These are phyloP conservation scores for Geranium rotundifolium DNA, from an alignment of 345 rosid genomes.

Conservation along the genomic window DNA sequence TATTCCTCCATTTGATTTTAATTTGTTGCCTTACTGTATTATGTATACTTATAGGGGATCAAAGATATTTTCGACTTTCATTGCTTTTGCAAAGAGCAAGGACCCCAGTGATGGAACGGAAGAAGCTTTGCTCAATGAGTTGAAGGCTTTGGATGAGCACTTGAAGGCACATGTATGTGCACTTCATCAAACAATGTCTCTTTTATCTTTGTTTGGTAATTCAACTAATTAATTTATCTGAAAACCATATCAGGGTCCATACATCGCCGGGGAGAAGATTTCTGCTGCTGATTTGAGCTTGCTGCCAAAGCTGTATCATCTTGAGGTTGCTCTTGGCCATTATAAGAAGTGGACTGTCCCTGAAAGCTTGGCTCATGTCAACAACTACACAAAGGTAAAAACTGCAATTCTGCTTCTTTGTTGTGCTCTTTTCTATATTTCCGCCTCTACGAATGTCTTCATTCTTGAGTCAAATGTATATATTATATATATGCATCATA, in stretches of 20 bases:
- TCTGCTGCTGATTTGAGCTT: slow-evolving; percentile 71
- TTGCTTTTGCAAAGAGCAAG: slow-evolving; percentile 74
- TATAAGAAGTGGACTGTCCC: slow-evolving; percentile 84
- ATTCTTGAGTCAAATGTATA: background rate
- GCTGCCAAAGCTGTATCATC: slow-evolving; percentile 91
- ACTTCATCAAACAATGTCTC: background rate
- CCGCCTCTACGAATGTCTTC: background rate
- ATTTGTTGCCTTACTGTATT: background rate
- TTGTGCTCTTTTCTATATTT: background rate
- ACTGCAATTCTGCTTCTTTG: background rate
- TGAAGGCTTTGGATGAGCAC: slow-evolving; percentile 75
- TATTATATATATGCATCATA: too few relatives aligned
- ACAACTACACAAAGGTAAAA: slow-evolving; percentile 46
- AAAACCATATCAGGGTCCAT: slow-evolving; percentile 42
- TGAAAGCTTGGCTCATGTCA: slow-evolving; percentile 45
- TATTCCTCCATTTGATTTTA: background rate
- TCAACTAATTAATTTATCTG: too few relatives aligned
- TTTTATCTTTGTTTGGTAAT: background rate
- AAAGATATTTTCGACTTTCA: slow-evolving; percentile 49
- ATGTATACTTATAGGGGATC: slow-evolving; percentile 40
- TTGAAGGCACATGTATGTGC: slow-evolving; percentile 46
- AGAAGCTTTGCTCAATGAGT: slow-evolving; percentile 60
- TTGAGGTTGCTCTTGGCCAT: slow-evolving; percentile 67
- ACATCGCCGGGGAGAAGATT: slow-evolving; percentile 64
- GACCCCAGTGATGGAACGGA: slow-evolving; percentile 66